Evolutionary conservation across 495 filamentous ascomycete species (phyloP), one percentile per base, ranked within the genome.

Genomic region (Penicillium pulvis): DNA sequence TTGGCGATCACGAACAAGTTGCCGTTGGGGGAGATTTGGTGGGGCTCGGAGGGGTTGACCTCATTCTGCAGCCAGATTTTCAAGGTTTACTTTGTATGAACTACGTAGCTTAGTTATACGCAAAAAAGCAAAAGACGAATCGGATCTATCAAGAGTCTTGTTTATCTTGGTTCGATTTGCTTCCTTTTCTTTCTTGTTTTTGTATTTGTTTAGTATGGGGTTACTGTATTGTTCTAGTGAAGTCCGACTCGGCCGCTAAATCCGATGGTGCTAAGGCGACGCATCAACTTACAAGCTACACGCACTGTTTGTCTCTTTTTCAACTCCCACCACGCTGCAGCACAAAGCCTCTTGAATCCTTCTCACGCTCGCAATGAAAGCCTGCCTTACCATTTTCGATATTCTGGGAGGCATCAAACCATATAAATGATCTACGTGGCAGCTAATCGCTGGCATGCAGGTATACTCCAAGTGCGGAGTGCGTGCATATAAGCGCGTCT

Each of bases 11-110:
- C 47, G 59, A 59, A 51, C 59, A 52, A 53, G 47, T 43, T 54
- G 39, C 35, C 55, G 47, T 51, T 52, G 63, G 60, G 60, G 64
- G 60, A 57, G 51, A 46, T 56, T 28, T 62, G 47, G 62, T 65
- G 62, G 62, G 62, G 62, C 62, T 53, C 49, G 26, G 49, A 52
- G 48, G 31, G 26, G 43, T 60, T 63, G 57, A 58, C 54, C 51
- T 63, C 60, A 60, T 51, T 35, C 11, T 39, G 57, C 53, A 64
- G 51, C 36, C 35, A 41, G 28, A 30, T 36, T 39, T 52, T 17
- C 26, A 31, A 47, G 20, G 20, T 47, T 47, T 47, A 14, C 3
- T 17, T 7, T 17, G 10, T 44, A 28, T 28, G 28, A 7, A 3
- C 28, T 28, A 28, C 28, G 28, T 28, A 28, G 4, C 28, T 28